These are phyloP conservation scores for Phyllachora maydis DNA, from an alignment of 2,329 filamentous ascomycete genomes.

Conservation along the genomic window DNA sequence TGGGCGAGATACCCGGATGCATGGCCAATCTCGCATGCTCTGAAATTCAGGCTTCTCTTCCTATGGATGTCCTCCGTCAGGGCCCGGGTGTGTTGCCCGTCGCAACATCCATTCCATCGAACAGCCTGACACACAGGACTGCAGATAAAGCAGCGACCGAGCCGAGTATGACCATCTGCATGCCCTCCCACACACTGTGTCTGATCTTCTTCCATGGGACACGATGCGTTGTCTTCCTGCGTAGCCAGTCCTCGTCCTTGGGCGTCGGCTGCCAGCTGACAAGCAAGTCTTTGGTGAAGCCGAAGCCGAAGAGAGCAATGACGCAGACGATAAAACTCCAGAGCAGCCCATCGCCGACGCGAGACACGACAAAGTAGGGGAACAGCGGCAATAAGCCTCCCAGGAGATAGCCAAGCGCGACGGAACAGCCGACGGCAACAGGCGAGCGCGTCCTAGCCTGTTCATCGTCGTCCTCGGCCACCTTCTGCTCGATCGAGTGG, in stretches of 20 bases:
- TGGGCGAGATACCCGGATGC: no score
- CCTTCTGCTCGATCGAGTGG: conserved; percentile 1
- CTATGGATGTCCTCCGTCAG: no score
- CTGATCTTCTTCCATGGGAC: conserved; percentile 7
- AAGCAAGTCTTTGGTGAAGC: conserved; percentile 9
- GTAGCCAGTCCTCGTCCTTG: no score
- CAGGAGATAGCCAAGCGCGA: conserved; percentile 10
- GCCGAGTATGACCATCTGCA: conserved; percentile 12
- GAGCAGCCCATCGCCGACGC: conserved; percentile 9
- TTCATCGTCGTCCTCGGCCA: conserved; percentile 1
- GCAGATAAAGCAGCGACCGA: conserved; percentile 10
- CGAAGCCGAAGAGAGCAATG: conserved; percentile 11
- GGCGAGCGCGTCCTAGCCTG: conserved; percentile 4
- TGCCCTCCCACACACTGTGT: conserved; percentile 8
- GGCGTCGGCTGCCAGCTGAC: conserved; percentile 1
- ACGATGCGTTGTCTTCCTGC: no score
- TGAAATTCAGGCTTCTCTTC: no score
- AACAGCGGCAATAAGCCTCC: conserved; percentile 11
- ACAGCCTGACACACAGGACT: conserved; percentile 9
- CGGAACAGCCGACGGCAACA: conserved; percentile 8
- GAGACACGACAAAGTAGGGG: conserved; percentile 10
- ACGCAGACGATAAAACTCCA: conserved; percentile 13
- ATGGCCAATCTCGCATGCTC: no score
- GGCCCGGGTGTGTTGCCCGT: no score
- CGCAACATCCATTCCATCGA: neutral